Evolutionary conservation across 202 grass and related monocot genomes (phyloP), one percentile per base, ranked within the genome.

Genomic region (Schoenoplectus tabernaemontani): DNA sequence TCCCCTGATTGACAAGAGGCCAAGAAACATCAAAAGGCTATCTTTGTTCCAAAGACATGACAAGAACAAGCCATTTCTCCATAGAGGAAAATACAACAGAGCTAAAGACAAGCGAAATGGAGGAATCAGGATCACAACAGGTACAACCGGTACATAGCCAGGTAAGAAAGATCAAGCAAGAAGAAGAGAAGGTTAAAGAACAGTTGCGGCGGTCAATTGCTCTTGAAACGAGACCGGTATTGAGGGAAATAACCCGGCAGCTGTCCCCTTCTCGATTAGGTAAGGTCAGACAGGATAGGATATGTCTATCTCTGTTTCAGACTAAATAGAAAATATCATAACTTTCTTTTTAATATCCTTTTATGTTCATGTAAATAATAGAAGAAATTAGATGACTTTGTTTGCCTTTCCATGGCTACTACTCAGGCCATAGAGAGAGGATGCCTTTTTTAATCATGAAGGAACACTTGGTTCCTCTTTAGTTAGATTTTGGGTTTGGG

Each of bases 111-210:
- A 54, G 36, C 24, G 11, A 47, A 71, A 64, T 34, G 41, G 57
- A 65, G 74, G 63, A 37, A 79, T 38, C 32, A 62, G 76, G 36
- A 72, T 46, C 48, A 70, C 6, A 46, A 76, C 69, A 50, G 32
- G 57, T 73, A 39, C 65, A 82, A 43, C 91, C 85, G 23, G 72
- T 93, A 43, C 93, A 97, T 88, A 93, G 89, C 82, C 93, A 91
- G 82, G 87, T 97, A 5, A 73, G 87, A 78, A 87, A 86, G 87
- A 87, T 97, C 77, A 93, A 97, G 87, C 39, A 81, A 86, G 93
- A 97, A 80, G 93, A 97, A 39, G 90, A 85, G 88, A 85, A 91
- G 88, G 50, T 53, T 58, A 83, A 90, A 72, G 64, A 62, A 66
- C 87, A 75, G 0, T 78, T 91, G 26, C 83, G 80, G 2, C 75